Percentiles rank a stretch among this genome's conserved stretches.
Evolutionary conservation across 768 basidiomycete genomes (phyloP).

Genomic region (Amanita thiersii): DNA sequence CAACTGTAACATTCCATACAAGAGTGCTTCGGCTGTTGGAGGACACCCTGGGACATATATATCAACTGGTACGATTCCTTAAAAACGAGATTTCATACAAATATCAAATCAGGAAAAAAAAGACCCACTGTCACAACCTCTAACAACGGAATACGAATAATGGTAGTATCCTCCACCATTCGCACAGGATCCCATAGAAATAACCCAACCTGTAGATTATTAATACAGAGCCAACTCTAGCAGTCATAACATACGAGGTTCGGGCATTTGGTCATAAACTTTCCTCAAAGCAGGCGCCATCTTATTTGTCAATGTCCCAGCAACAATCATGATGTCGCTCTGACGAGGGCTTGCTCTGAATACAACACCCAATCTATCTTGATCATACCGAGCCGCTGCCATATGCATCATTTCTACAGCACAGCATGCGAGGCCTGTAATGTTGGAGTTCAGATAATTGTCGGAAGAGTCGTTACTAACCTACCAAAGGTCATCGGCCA

Average conservation of each 20-base stretch:
- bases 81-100: constrained; percentile 9
- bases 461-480: constrained; percentile 8
- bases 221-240: not conserved
- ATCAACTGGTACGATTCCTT: constrained; percentile 95
- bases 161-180: constrained; percentile 98
- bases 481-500: constrained; percentile 98
- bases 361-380: constrained; percentile 93
- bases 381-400: constrained; percentile 98
- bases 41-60: constrained; percentile 97
- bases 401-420: constrained; percentile 99
- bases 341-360: constrained; percentile 99
- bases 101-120: constrained; percentile 1
- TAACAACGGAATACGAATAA: constrained; percentile 97
- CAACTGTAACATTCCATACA: constrained; percentile 95
- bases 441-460: constrained; percentile 2
- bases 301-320: constrained; percentile 98
- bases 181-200: constrained; percentile 99
- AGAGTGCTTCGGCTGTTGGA: constrained; percentile 91
- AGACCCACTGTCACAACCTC: constrained; percentile 84
- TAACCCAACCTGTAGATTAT: constrained; percentile 77
- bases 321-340: constrained; percentile 98
- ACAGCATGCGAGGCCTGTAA: constrained; percentile 88
- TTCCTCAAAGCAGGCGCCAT: constrained; percentile 98
- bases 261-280: constrained; percentile 98
- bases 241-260: constrained; percentile 58